These are phyloP conservation scores for Leccinum aurantiacum DNA, from an alignment of 768 basidiomycete species.

Conservation along the genomic window DNA sequence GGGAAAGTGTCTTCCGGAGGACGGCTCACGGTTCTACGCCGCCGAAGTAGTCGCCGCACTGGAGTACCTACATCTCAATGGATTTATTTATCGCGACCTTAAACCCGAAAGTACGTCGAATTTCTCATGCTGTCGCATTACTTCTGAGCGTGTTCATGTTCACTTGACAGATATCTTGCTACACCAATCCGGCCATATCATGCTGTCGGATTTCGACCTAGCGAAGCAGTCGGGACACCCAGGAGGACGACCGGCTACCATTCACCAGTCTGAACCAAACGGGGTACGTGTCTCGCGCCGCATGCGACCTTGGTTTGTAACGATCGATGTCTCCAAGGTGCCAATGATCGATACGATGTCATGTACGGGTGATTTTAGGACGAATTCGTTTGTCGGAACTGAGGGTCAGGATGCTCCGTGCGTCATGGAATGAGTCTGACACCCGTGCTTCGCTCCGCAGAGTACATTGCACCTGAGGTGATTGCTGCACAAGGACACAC, in stretches of 20 bases:
- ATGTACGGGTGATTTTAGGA: slow-evolving; percentile 96
- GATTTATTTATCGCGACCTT: slow-evolving; percentile 98
- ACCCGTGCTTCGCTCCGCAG: slow-evolving; percentile 42
- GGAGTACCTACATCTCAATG: slow-evolving; percentile 98
- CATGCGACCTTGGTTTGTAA: slow-evolving; percentile 10
- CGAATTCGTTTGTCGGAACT: slow-evolving; percentile 98
- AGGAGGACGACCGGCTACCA: slow-evolving; percentile 82
- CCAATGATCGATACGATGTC: slow-evolving; percentile 96
- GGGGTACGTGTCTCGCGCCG: slow-evolving; percentile 57
- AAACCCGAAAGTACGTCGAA: slow-evolving; percentile 93
- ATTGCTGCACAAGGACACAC: slow-evolving; percentile 96
- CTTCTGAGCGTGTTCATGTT: background rate
- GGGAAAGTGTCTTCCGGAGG: slow-evolving; percentile 95
- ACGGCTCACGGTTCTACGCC: slow-evolving; percentile 95
- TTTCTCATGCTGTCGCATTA: slow-evolving; percentile 12
- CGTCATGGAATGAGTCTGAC: slow-evolving; percentile 16
- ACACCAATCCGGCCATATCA: slow-evolving; percentile 98
- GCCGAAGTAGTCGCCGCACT: slow-evolving; percentile 97
- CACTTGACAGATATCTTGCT: slow-evolving; percentile 80
- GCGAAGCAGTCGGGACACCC: slow-evolving; percentile 92
- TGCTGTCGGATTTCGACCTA: slow-evolving; percentile 99
- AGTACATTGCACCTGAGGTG: slow-evolving; percentile 99
- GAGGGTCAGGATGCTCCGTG: slow-evolving; percentile 64
- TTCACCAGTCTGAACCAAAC: slow-evolving; percentile 82
- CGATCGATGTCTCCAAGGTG: slow-evolving; percentile 47